Evolutionary conservation across 306 rosid genomes (phyloP), one percentile per base, ranked within the genome.

Genomic region (Sicyos baderoa): DNA sequence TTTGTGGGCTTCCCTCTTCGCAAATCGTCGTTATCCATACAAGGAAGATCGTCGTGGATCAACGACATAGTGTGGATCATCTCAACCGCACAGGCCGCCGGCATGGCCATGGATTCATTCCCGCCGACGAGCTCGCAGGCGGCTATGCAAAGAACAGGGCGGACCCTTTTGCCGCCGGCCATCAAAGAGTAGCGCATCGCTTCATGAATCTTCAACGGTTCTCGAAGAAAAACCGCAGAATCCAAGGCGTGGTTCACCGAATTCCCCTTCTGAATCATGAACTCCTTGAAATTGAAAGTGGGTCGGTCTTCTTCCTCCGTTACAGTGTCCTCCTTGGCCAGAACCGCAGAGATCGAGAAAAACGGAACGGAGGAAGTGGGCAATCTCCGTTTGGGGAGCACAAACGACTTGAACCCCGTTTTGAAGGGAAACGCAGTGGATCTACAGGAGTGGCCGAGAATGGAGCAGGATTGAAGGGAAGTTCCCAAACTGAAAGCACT

Each of bases 11-110:
- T 58, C 7, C 64, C 64, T 58, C 64, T 15, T 6, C 64, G 64
- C 44, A 58, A 58, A 27, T 58, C 64, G 44, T 58, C 64, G 64
- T 58, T 58, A 58, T 58, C 64, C 64, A 58, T 58, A 58, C 64
- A 58, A 25, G 64, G 64, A 58, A 58, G 64, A 58, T 58, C 64
- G 64, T 58, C 64, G 1, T 58, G 64, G 64, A 58, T 58, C 64
- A 58, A 58, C 2, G 64, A 58, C 64, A 58, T 58, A 6, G 64
- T 58, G 44, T 58, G 64, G 1, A 58, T 58, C 64, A 58, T 58
- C 19, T 58, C 64, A 6, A 58, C 64, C 2, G 64, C 64, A 12
- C 64, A 58, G 3, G 64, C 64, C 44, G 64, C 64, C 44, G 64
- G 64, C 64, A 58, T 58, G 11, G 64, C 64, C 64, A 58, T 27